Evolutionary conservation across 2,329 filamentous ascomycete species (phyloP).

Genomic region (Neofusicoccum umdonicola): DNA sequence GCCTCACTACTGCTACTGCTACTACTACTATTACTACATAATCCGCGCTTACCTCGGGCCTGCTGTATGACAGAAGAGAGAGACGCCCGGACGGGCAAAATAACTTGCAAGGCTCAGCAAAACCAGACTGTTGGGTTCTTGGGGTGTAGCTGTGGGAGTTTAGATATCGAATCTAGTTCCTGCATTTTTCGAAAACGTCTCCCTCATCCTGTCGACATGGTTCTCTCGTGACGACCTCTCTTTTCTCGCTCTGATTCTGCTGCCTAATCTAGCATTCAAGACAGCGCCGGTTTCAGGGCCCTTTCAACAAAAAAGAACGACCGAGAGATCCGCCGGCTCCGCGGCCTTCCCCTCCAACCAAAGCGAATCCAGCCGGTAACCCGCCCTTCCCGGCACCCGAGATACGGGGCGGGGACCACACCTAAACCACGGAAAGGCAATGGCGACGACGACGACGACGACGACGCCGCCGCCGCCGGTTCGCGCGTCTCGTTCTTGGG

Average conservation of each 20-base stretch:
- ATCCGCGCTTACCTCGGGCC: constrained; percentile 7
- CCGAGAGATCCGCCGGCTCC: not conserved
- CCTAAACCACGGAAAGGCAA: too few relatives aligned
- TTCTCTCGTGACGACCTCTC: not conserved
- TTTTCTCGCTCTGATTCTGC: constrained; percentile 18
- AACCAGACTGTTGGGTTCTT: not conserved
- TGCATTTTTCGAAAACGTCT: not conserved
- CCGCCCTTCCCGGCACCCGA: not conserved
- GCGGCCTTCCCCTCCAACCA: too few relatives aligned
- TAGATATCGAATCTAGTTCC: constrained; percentile 8
- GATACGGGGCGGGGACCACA: not conserved
- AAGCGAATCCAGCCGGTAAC: not conserved
- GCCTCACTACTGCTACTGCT: not conserved
- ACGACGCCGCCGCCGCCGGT: too few relatives aligned
- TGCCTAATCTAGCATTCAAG: not conserved
- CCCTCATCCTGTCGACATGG: too few relatives aligned
- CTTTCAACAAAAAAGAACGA: not conserved
- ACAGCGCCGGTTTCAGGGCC: not conserved
- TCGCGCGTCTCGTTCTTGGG: too few relatives aligned
- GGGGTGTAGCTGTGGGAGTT: not conserved
- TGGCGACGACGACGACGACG: too few relatives aligned
- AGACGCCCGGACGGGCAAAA: not conserved
- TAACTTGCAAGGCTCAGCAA: not conserved
- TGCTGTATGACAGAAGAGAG: not conserved
- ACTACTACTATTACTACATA: constrained; percentile 11